Conservation (phyloP, 2,329 filamentous ascomycete genomes). For the Sarocladiaceae sp. region DNA sequence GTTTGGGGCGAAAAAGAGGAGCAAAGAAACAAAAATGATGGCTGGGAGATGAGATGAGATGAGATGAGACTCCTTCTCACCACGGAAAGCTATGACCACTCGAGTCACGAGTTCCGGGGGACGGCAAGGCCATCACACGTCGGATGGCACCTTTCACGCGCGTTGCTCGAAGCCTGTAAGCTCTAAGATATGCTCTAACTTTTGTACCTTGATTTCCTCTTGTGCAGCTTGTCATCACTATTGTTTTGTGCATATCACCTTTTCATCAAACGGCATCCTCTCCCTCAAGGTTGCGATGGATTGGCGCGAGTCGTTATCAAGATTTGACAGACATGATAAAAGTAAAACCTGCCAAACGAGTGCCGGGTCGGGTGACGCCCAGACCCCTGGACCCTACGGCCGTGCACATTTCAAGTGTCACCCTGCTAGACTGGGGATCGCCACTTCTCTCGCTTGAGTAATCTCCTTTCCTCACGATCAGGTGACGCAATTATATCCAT, state of each 20-base stretch:
- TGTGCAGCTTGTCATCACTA: no score
- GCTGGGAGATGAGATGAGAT: constrained; percentile 9
- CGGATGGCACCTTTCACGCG: not conserved
- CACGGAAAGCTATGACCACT: not conserved
- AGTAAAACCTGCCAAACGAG: not conserved
- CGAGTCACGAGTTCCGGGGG: not conserved
- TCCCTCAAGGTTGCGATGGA: not conserved
- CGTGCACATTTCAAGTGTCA: not conserved
- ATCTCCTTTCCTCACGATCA: not conserved
- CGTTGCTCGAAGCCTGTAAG: no score
- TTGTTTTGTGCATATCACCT: no score
- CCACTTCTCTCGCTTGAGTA: not conserved
- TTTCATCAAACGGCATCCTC: not conserved
- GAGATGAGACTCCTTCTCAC: not conserved
- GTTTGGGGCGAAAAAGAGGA: not conserved
- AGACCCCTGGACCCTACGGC: not conserved
- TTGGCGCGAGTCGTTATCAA: not conserved
- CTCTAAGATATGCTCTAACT: no score
- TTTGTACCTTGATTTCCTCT: no score
- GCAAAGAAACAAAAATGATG: not conserved
- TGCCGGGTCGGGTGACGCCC: not conserved
- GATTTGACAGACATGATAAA: not conserved
- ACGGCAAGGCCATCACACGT: not conserved
- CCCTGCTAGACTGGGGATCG: not conserved
- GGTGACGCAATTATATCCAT: no score